A percentile compares a stretch with the other conserved stretches of the same genome.
phyloP scores from a whole-genome alignment of 495 filamentous ascomycete species.

The Penicillium silybi region DNA sequence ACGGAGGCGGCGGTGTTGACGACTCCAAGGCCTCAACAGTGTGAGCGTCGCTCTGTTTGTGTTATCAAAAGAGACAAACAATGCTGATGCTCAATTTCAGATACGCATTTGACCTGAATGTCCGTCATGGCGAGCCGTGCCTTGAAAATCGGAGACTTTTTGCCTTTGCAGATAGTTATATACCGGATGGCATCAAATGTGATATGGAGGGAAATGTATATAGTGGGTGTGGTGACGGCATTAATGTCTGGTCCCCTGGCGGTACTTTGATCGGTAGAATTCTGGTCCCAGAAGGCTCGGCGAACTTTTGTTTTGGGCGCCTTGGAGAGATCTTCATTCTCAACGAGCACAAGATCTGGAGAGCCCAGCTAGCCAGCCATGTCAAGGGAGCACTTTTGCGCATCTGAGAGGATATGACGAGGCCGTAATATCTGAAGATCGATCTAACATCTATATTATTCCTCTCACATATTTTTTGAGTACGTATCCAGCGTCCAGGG shows the following conservation, averaged over 20 bases:
- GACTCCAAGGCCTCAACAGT: slow-evolving; percentile 17
- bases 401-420: no score
- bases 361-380: slow-evolving; percentile 24
- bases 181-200: slow-evolving; percentile 59
- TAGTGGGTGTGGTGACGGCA: slow-evolving; percentile 55
- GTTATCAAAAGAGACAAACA: no score
- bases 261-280: slow-evolving; percentile 57
- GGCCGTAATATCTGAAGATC: no score
- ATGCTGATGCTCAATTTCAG: slow-evolving; percentile 8
- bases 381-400: slow-evolving; percentile 30
- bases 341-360: slow-evolving; percentile 41
- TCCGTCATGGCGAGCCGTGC: slow-evolving; percentile 27
- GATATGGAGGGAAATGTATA: slow-evolving; percentile 60
- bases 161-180: slow-evolving; percentile 50
- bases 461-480: no score
- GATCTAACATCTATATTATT: no score
- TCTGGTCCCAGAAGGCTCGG: slow-evolving; percentile 35
- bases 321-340: slow-evolving; percentile 39
- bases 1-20: slow-evolving; percentile 31
- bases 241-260: slow-evolving; percentile 57
- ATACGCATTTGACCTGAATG: slow-evolving; percentile 28
- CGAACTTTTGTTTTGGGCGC: slow-evolving; percentile 45
- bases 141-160: slow-evolving; percentile 52
- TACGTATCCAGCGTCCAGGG: no score
- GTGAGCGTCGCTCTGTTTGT: slow-evolving; percentile 5